Conservation (phyloP, 2,329 filamentous ascomycete genomes). For the Coniochaeta hoffmannii region DNA sequence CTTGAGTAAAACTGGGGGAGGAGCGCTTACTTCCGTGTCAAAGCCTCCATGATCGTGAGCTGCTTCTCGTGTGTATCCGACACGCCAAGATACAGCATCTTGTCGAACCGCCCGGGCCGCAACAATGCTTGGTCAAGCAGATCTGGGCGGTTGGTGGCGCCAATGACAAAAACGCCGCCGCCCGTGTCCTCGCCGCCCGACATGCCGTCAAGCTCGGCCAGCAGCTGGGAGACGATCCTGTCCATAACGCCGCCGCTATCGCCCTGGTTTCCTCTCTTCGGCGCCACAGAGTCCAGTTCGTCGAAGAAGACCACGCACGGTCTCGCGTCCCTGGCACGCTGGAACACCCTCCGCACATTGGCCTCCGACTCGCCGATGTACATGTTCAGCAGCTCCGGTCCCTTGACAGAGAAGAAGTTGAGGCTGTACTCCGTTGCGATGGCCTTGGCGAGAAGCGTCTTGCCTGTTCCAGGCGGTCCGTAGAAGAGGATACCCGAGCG, state of each 20-base stretch:
- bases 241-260: slow-evolving; percentile 98
- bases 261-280: slow-evolving; percentile 93
- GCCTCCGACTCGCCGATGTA: slow-evolving; percentile 93
- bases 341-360: slow-evolving; percentile 84
- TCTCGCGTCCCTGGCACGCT: slow-evolving; percentile 74
- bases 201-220: slow-evolving; percentile 97
- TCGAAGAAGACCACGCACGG: slow-evolving; percentile 94
- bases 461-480: slow-evolving; percentile 83
- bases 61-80: slow-evolving; percentile 97
- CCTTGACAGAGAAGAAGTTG: slow-evolving; percentile 93
- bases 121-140: slow-evolving; percentile 84
- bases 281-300: slow-evolving; percentile 86
- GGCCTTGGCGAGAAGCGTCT: slow-evolving; percentile 86
- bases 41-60: slow-evolving; percentile 82
- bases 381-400: slow-evolving; percentile 88
- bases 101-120: slow-evolving; percentile 88
- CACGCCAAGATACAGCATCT: slow-evolving; percentile 95
- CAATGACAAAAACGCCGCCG: slow-evolving; percentile 91
- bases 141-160: slow-evolving; percentile 91
- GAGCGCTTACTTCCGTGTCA: slow-evolving; percentile 77
- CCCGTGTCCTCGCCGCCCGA: slow-evolving; percentile 76
- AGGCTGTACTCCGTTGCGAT: slow-evolving; percentile 90
- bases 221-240: slow-evolving; percentile 86
- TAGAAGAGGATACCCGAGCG: slow-evolving; percentile 90
- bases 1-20: background rate